These are phyloP conservation scores for Apostasia ramifera DNA, from an alignment of 106 monocot genomes.

Conservation along the genomic window DNA sequence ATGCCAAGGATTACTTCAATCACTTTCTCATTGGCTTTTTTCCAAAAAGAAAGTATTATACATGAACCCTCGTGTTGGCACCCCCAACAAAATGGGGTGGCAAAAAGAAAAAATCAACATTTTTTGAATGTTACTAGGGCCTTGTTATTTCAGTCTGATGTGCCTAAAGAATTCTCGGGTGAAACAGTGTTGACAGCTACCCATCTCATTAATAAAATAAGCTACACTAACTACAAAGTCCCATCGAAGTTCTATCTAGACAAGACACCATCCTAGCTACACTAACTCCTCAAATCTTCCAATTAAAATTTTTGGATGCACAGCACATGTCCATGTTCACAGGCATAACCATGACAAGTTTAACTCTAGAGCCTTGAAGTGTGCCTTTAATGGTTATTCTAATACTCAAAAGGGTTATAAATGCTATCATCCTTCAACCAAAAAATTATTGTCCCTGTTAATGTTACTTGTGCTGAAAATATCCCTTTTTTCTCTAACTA, in stretches of 20 bases:
- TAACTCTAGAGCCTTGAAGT: not conserved
- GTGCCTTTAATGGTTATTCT: not conserved
- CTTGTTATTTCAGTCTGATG: not conserved
- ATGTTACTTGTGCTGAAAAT: not conserved
- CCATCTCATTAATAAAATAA: not conserved
- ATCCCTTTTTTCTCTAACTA: not conserved
- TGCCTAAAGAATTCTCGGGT: not conserved
- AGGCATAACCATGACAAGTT: not conserved
- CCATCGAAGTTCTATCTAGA: not conserved
- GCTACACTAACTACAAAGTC: too few relatives aligned
- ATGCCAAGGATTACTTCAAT: constrained; percentile 3
- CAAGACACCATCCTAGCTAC: too few relatives aligned
- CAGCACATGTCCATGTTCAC: not conserved
- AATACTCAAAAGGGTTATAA: too few relatives aligned
- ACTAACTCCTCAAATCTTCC: not conserved
- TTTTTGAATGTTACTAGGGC: not conserved
- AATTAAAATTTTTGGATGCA: not conserved
- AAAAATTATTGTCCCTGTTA: not conserved
- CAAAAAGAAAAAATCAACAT: constrained; percentile 1
- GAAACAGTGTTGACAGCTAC: not conserved
- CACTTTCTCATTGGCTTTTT: not conserved
- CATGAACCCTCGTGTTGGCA: not conserved
- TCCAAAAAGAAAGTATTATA: not conserved
- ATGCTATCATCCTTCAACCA: not conserved
- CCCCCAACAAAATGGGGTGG: constrained; percentile 1